Base-by-base conservation (phyloP, 208 protist species). In the Herpetomonas samuelpessoai region DNA sequence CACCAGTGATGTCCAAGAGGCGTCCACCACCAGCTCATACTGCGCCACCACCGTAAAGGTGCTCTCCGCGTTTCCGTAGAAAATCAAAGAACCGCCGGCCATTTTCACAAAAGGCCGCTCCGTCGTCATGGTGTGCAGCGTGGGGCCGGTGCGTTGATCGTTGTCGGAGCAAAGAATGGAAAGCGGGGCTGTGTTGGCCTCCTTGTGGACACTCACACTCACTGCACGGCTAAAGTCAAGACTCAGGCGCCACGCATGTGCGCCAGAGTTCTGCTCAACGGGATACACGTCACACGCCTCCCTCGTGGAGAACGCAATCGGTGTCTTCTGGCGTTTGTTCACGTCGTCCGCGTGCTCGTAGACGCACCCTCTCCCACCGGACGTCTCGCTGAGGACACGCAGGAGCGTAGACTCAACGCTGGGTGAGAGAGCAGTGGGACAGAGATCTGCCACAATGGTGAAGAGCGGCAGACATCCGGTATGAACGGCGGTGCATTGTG, bases 251-350 rank as follows among this genome's bases (percentile, higher is more conserved):
- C 84, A 95, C 59, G 70, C 65, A 16, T 46, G 39, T 0, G 28
- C 62, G 7, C 64, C 54, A 4, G 48, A 35, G 4, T 68, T 68
- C 48, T 62, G 59, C 21, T 66, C 24, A 16, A 68, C 48, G 1
- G 83, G 76, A 41, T 80, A 80, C 22, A 94, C 79, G 68, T 92
- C 82, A 56, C 82, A 92, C n/a, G 79, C 76, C 70, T 94, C 76
- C 29, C 72, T 76, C 1, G 84, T 92, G 18, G 72, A 64, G 71
- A 94, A 94, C 53, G 55, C 62, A 6, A 94, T 59, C 38, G 53
- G 44, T 35, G 72, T 65, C 56, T 51, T 46, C 25, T 57, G 61
- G 62, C 21, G 41, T 19, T 19, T 6, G 4, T 48, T 6, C 10
- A 19, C 19, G 4, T 48, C 12, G 51, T 29, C 53, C 25, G 38